Conservation (phyloP, 1,284 basidiomycete species). For the Takashimella tepidaria region DNA sequence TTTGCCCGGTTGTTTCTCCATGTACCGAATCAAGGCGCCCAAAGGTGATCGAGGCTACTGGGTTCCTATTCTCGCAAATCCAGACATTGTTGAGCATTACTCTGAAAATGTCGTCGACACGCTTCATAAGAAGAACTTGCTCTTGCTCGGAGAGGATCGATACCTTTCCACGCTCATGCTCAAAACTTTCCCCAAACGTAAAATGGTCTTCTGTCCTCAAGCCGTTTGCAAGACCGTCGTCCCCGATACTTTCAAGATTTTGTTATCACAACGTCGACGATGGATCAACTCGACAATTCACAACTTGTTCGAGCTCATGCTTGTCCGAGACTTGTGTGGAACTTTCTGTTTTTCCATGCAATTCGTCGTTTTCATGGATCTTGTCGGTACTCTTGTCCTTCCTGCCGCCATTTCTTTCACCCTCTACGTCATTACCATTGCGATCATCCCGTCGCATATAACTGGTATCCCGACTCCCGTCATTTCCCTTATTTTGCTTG, state of each 20-base stretch:
- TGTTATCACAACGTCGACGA: conserved; percentile 92
- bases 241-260: conserved; percentile 86
- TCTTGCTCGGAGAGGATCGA: conserved; percentile 95
- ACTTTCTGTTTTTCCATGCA: conserved; percentile 98
- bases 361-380: conserved; percentile 97
- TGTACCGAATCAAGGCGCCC: conserved; percentile 96
- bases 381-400: conserved; percentile 89
- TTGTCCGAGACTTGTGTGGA: conserved; percentile 91
- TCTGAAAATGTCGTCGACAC: conserved; percentile 90
- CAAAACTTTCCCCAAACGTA: conserved; percentile 93
- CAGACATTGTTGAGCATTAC: conserved; percentile 96
- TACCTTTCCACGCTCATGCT: conserved; percentile 93
- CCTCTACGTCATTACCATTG: conserved; percentile 77
- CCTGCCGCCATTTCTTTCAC: conserved; percentile 92
- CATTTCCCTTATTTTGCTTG: conserved; percentile 90
- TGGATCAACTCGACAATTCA: conserved; percentile 99
- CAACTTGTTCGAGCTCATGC: conserved; percentile 97
- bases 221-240: conserved; percentile 93
- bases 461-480: conserved; percentile 61
- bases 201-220: conserved; percentile 99
- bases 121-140: conserved; percentile 94
- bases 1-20: conserved; percentile 97
- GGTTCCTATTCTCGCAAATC: conserved; percentile 95
- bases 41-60: conserved; percentile 85
- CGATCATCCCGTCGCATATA: conserved; percentile 60